phyloP scores from a whole-genome alignment of 2,329 filamentous ascomycete species.

The Arthrobotrys musiformis region DNA sequence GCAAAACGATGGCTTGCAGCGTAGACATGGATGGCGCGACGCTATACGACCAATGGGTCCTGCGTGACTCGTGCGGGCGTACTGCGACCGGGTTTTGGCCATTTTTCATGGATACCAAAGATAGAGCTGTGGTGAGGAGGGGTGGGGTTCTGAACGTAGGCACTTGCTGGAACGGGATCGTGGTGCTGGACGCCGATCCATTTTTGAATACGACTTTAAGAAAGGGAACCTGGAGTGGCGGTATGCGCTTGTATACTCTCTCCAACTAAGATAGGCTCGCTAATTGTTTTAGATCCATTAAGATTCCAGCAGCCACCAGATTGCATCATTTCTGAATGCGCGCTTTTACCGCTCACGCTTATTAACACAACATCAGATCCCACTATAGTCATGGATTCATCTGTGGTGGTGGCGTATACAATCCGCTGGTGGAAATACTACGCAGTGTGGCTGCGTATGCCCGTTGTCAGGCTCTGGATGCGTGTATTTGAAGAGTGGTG shows the following conservation, averaged over 20 bases:
- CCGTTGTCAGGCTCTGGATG: constrained; percentile 45
- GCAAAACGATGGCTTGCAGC: constrained; percentile 42
- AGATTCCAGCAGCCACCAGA: constrained; percentile 38
- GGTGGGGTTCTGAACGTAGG: constrained; percentile 41
- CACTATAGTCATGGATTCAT: constrained; percentile 31
- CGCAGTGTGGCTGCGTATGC: constrained; percentile 38
- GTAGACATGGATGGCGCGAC: constrained; percentile 45
- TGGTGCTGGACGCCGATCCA: constrained; percentile 35
- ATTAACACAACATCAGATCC: constrained; percentile 31
- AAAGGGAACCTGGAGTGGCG: constrained; percentile 6
- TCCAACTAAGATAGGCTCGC: not conserved
- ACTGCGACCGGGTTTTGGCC: constrained; percentile 42
- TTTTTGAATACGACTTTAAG: constrained; percentile 39
- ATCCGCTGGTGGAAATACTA: constrained; percentile 50
- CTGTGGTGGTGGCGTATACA: constrained; percentile 43
- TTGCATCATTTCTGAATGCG: constrained; percentile 45
- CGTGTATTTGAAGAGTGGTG: constrained; percentile 36
- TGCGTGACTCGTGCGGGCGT: constrained; percentile 41
- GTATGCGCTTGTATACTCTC: not conserved
- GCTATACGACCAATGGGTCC: constrained; percentile 47
- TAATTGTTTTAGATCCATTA: constrained; percentile 30
- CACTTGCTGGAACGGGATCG: constrained; percentile 54
- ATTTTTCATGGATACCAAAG: constrained; percentile 33
- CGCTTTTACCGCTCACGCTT: constrained; percentile 43
- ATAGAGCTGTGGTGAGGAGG: constrained; percentile 14